Base-by-base conservation (phyloP, 1,284 basidiomycete species). In the Tilletia indica region DNA sequence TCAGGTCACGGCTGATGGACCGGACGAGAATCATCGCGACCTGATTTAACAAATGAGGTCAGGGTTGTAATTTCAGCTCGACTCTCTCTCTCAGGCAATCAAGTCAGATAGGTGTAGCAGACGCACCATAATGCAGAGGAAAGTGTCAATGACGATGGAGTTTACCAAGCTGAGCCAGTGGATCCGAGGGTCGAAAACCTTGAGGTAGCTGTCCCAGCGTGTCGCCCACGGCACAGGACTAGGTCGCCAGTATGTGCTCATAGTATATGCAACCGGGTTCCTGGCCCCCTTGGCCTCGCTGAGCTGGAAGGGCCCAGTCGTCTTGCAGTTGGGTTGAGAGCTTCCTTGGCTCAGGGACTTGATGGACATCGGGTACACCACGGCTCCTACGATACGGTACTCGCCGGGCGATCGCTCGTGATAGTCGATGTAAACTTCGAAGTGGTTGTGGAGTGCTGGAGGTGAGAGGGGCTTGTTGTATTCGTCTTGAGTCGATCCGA, bases 181-280 rank as follows among this genome's bases (percentile, higher is more conserved):
- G 73, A 89, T 88, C 63, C 85, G 84, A 36, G 86, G 86, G 76
- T 87, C 85, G 67, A 86, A 86, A 19, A 87, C 86, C 73, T 96
- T 93, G 70, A 82, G 75, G 83, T 99, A 98, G 79, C 92, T 92
- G 83, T 99, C 96, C 96, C 96, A 98, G 69, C 96, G 88, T 0
- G 93, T 95, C 5, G 93, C 93, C 91, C 92, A 84, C 6, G 77
- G 75, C 71, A 84, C 83, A 89, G 89, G 88, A 39, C 93, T 94
- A 89, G 91, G 88, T 90, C 89, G 89, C 92, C 94, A 99, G 70
- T 89, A 89, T 4, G 98, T 89, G 61, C 90, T 89, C 83, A 97
- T 98, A 0, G 95, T 94, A 83, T 94, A 98, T 21, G 90, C 90
- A 71, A 98, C 87, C n/a, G 87, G 86, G 76, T 91, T 93, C 11